Percentiles rank a stretch among this genome's conserved stretches.
Evolutionary conservation across 441 rosid species (phyloP).

Genomic region (Breynia disticha): DNA sequence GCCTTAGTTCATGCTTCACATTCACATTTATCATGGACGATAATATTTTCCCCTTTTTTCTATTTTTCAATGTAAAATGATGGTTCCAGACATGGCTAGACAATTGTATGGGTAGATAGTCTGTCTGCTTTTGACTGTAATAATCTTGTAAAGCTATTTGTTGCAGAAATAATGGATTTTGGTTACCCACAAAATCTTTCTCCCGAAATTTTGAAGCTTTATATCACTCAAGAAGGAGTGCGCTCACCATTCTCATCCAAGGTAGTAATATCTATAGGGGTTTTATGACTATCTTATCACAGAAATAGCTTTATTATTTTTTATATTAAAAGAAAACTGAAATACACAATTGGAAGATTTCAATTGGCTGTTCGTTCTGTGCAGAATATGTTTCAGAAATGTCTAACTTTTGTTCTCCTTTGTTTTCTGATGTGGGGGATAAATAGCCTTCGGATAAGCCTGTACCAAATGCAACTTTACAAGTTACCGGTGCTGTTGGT

Average conservation of each 20-base stretch:
- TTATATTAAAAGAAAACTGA: background rate
- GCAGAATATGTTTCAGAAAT: constrained; percentile 2
- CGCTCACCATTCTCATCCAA: constrained; percentile 95
- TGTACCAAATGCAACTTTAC: constrained; percentile 96
- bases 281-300: constrained; percentile 1
- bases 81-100: background rate
- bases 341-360: background rate
- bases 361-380: constrained; percentile 2
- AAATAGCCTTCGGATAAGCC: constrained; percentile 78
- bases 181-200: constrained; percentile 98
- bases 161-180: constrained; percentile 97
- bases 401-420: background rate
- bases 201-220: constrained; percentile 94
- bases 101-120: background rate
- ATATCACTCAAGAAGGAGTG: constrained; percentile 97
- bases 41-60: too few species aligned
- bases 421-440: constrained; percentile 1
- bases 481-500: constrained; percentile 99
- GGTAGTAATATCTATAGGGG: constrained; percentile 30
- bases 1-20: too few species aligned
- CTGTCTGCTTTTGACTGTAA: background rate
- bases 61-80: background rate
- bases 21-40: too few species aligned
- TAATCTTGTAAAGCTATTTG: constrained; percentile 1
- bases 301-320: background rate